phyloP scores from a whole-genome alignment of 2,329 filamentous ascomycete genomes.

The Fusarium staphyleae region DNA sequence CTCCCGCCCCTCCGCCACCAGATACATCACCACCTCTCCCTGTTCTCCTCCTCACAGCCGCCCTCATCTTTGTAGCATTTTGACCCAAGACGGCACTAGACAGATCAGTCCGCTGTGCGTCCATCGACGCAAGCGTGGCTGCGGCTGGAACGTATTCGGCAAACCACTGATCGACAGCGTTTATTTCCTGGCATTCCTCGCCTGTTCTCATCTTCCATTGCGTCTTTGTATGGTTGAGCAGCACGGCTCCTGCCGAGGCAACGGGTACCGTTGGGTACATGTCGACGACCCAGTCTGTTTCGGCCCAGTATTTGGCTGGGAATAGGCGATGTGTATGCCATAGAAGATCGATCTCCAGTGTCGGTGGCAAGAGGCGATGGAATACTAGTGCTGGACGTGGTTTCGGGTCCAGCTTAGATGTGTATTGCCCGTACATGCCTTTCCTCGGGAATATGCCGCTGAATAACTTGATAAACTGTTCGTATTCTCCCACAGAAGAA shows the following conservation, averaged over 20 bases:
- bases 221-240: neutral
- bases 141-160: neutral
- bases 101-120: neutral
- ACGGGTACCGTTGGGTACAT: neutral
- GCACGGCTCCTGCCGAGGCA: neutral
- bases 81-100: neutral
- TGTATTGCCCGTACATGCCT: neutral
- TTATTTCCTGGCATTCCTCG: neutral
- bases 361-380: neutral
- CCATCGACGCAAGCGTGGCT: neutral
- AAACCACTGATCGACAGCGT: neutral
- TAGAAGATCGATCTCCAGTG: neutral
- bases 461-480: neutral
- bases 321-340: neutral
- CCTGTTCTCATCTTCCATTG: neutral
- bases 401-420: neutral
- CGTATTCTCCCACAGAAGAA: neutral
- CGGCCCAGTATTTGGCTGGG: neutral
- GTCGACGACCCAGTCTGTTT: neutral
- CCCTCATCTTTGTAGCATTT: neutral
- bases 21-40: neutral
- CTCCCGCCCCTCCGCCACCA: neutral
- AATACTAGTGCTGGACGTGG: neutral
- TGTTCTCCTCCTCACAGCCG: neutral
- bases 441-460: neutral